Conservation (phyloP, 768 basidiomycete species). For the Trametes villosa region DNA sequence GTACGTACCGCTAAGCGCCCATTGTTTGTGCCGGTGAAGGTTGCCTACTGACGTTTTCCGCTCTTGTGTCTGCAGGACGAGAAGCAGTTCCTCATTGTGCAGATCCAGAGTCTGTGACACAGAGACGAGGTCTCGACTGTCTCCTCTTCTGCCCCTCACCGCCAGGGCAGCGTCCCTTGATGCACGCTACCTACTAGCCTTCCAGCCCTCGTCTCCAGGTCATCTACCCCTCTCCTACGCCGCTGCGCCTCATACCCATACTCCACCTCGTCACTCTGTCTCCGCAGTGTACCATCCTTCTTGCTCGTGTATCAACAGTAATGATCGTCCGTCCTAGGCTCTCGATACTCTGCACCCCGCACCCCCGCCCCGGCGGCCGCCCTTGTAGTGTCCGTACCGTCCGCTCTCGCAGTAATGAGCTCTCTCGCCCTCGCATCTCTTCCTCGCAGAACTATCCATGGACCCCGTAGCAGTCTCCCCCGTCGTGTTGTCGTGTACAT, state of each 20-base stretch:
- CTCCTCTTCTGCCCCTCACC: neutral
- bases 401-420: slow-evolving; percentile 8
- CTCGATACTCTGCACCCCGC: neutral
- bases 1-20: slow-evolving; percentile 43
- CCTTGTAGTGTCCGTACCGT: slow-evolving; percentile 12
- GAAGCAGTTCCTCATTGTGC: slow-evolving; percentile 94
- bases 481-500: slow-evolving; percentile 16
- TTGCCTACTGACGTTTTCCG: neutral
- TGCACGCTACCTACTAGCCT: neutral
- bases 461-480: slow-evolving; percentile 11
- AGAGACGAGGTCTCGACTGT: neutral
- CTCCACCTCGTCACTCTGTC: slow-evolving; percentile 7
- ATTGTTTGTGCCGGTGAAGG: slow-evolving; percentile 1
- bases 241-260: slow-evolving; percentile 5
- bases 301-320: slow-evolving; percentile 22
- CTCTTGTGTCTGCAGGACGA: slow-evolving; percentile 60
- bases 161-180: slow-evolving; percentile 9
- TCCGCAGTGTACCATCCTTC: slow-evolving; percentile 18
- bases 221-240: neutral
- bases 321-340: slow-evolving; percentile 11
- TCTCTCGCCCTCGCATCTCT: neutral
- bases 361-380: neutral
- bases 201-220: neutral
- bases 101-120: slow-evolving; percentile 75
- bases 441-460: slow-evolving; percentile 14